Conservation (phyloP, 2,329 filamentous ascomycete species). For the Cytospora piceae region DNA sequence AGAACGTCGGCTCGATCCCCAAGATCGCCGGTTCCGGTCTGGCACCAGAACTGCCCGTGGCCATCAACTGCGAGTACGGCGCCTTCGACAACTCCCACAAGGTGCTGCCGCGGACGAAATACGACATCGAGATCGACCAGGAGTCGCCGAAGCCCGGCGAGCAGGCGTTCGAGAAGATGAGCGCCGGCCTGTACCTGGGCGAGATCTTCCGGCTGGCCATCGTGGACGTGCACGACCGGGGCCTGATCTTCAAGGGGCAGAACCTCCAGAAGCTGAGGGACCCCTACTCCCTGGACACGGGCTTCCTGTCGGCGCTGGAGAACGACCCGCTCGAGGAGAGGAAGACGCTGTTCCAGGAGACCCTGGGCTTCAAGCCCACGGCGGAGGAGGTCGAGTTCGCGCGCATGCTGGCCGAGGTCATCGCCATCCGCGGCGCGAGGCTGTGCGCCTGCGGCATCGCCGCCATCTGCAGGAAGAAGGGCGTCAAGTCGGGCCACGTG, state of each 20-base stretch:
- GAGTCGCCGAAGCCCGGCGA: slow-evolving; percentile 74
- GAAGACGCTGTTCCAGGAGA: slow-evolving; percentile 63
- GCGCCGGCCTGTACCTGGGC: slow-evolving; percentile 82
- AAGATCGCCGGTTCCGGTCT: slow-evolving; percentile 54
- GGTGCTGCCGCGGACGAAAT: slow-evolving; percentile 71
- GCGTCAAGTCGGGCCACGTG: slow-evolving; percentile 69
- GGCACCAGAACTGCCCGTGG: slow-evolving; percentile 73
- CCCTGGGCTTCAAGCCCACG: slow-evolving; percentile 60
- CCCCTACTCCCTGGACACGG: slow-evolving; percentile 71
- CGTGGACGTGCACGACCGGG: slow-evolving; percentile 50
- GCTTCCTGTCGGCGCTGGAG: slow-evolving; percentile 72
- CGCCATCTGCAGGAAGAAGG: slow-evolving; percentile 77
- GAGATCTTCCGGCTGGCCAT: slow-evolving; percentile 73
- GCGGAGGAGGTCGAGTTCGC: slow-evolving; percentile 71
- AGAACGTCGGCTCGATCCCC: slow-evolving; percentile 68
- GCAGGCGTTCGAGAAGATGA: slow-evolving; percentile 82
- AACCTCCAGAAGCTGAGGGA: slow-evolving; percentile 67
- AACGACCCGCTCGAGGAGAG: slow-evolving; percentile 73
- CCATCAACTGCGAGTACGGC: slow-evolving; percentile 83
- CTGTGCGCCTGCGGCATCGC: slow-evolving; percentile 75
- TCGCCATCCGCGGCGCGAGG: slow-evolving; percentile 73
- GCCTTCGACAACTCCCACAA: slow-evolving; percentile 74
- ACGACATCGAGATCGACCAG: slow-evolving; percentile 67
- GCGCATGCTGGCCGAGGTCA: slow-evolving; percentile 72
- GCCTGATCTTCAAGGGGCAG: slow-evolving; percentile 68